Evolutionary conservation across 2,329 filamentous ascomycete genomes (phyloP).

Genomic region (Alternaria triticina): DNA sequence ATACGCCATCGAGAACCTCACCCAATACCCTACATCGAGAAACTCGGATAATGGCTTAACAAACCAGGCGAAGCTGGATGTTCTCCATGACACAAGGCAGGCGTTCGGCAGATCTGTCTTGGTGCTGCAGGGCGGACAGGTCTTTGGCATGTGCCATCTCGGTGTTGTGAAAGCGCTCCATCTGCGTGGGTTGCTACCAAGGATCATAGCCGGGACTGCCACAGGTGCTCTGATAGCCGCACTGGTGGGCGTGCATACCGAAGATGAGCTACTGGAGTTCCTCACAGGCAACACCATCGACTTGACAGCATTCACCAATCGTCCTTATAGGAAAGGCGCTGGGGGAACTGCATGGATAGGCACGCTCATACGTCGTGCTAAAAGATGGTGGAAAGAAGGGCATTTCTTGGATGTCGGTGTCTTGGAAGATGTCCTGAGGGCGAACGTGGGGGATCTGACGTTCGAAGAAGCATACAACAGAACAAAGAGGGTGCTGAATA

Average conservation of each 20-base stretch:
- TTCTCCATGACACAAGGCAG: constrained; percentile 85
- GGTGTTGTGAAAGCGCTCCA: constrained; percentile 90
- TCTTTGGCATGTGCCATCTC: constrained; percentile 88
- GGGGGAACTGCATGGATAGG: constrained; percentile 50
- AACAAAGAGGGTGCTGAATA: constrained; percentile 88
- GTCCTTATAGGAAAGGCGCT: constrained; percentile 28
- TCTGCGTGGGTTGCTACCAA: constrained; percentile 78
- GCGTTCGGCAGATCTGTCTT: constrained; percentile 87
- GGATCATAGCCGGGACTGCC: constrained; percentile 89
- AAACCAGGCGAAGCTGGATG: constrained; percentile 80
- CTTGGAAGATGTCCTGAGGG: constrained; percentile 81
- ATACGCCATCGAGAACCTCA: constrained; percentile 80
- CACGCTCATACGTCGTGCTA: constrained; percentile 70
- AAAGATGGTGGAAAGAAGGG: constrained; percentile 74
- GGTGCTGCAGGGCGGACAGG: constrained; percentile 86
- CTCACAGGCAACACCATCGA: constrained; percentile 82
- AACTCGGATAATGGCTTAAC: constrained; percentile 61
- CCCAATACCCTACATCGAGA: constrained; percentile 65
- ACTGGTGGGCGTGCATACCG: constrained; percentile 83
- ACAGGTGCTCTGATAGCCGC: constrained; percentile 90
- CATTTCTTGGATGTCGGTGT: constrained; percentile 84
- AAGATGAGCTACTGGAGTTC: constrained; percentile 80
- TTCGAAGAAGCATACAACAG: constrained; percentile 91
- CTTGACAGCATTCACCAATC: constrained; percentile 73
- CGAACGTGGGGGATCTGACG: constrained; percentile 86